phyloP scores from a whole-genome alignment of 1,284 basidiomycete species.

The Trichosporon sp. region DNA sequence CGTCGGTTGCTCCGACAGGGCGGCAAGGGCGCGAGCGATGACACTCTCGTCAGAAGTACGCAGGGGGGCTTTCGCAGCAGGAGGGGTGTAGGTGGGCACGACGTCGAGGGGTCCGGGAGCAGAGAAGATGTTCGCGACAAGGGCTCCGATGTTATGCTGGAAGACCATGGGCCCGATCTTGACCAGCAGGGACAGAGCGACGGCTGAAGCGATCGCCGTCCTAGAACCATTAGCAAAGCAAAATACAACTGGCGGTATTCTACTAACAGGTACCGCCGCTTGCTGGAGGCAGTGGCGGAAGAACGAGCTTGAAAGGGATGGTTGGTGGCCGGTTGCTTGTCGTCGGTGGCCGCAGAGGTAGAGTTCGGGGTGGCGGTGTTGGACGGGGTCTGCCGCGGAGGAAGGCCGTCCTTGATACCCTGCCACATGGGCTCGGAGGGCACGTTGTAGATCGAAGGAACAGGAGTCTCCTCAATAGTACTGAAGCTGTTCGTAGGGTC shows the following conservation, averaged over 20 bases:
- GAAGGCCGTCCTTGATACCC: not conserved
- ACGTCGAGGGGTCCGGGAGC: not conserved
- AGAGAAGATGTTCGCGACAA: not conserved
- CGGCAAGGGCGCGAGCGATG: not conserved
- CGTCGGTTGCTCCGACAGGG: not conserved
- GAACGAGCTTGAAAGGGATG: not conserved
- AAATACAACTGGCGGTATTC: not conserved
- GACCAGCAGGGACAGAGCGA: not conserved
- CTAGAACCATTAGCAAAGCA: not conserved
- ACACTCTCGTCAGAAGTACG: not conserved
- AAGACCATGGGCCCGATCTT: not conserved
- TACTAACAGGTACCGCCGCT: not conserved
- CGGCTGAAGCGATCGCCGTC: not conserved
- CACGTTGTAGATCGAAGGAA: slow-evolving; percentile 9
- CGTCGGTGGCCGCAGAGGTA: not conserved
- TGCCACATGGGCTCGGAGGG: not conserved
- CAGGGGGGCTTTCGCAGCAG: not conserved
- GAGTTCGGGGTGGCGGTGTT: not conserved
- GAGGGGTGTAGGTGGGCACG: not conserved
- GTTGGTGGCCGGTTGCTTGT: not conserved
- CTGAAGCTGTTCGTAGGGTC: slow-evolving; percentile 15
- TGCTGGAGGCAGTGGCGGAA: not conserved
- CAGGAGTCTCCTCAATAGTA: slow-evolving; percentile 5
- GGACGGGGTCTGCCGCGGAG: not conserved
- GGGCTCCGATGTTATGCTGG: not conserved